A percentile compares a stretch with the other conserved stretches of the same genome.
Conservation (phyloP, 2,329 filamentous ascomycete species). For the Aspergillus sojae region DNA sequence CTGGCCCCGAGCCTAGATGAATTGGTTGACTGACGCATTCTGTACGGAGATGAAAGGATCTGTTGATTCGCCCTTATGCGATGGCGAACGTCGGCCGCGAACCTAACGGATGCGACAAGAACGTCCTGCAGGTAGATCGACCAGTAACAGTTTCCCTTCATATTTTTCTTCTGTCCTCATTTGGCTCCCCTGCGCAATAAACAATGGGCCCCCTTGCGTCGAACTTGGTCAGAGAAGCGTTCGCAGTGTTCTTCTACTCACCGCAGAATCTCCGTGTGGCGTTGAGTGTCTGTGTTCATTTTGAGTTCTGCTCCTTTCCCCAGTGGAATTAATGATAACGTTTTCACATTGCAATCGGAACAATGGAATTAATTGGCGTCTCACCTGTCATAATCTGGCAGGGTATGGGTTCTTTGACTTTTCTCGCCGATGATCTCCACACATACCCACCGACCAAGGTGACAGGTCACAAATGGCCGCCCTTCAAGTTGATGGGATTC, state of each 20-base stretch:
- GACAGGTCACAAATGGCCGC: conserved; percentile 9
- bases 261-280: conserved; percentile 4
- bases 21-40: neutral
- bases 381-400: conserved; percentile 19
- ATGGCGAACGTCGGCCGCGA: no score
- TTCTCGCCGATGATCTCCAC: conserved; percentile 13
- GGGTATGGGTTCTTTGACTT: neutral
- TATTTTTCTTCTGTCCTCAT: conserved; percentile 12
- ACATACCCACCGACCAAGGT: conserved; percentile 3
- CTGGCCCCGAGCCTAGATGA: conserved; percentile 1
- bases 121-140: neutral
- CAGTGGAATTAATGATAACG: neutral
- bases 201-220: conserved; percentile 20
- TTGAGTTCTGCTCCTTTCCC: neutral
- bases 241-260: conserved; percentile 3
- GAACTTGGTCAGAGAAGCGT: conserved; percentile 2
- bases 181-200: conserved; percentile 19
- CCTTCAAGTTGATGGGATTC: neutral
- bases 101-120: neutral
- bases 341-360: neutral
- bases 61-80: neutral
- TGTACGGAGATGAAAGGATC: conserved; percentile 10
- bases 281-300: neutral
- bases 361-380: conserved; percentile 14
- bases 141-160: conserved; percentile 5